These are phyloP conservation scores for Pseudogymnoascus pannorum DNA, from an alignment of 2,329 filamentous ascomycete species.

Conservation along the genomic window DNA sequence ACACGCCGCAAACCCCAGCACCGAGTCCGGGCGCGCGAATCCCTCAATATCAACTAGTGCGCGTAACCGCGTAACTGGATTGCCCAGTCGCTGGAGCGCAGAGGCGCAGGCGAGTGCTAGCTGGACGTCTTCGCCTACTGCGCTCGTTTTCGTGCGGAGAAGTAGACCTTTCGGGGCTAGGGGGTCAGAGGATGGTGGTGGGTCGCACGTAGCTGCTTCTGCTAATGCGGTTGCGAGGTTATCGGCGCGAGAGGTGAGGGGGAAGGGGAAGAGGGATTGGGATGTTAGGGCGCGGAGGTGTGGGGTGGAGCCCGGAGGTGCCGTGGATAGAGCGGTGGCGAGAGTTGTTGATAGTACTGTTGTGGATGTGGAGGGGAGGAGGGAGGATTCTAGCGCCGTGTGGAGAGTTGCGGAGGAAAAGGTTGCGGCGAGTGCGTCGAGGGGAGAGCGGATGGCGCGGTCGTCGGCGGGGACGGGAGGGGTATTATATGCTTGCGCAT, in stretches of 20 bases:
- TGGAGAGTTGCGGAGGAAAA: conserved; percentile 72
- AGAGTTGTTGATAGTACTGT: conserved; percentile 35
- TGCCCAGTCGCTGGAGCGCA: neutral
- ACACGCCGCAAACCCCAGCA: conserved; percentile 53
- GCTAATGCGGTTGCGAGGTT: neutral
- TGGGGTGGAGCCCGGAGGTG: conserved; percentile 71
- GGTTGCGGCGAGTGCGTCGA: conserved; percentile 89
- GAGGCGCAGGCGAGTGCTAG: neutral
- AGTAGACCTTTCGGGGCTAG: conserved; percentile 12
- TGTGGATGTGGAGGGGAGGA: conserved; percentile 34
- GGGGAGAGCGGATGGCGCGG: conserved; percentile 71
- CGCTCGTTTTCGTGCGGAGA: conserved; percentile 32
- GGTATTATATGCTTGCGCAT: conserved; percentile 84
- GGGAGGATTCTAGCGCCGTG: conserved; percentile 55
- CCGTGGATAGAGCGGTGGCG: conserved; percentile 58
- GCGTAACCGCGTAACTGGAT: neutral
- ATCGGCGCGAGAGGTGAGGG: conserved; percentile 33
- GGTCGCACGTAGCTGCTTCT: neutral
- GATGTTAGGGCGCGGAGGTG: conserved; percentile 53
- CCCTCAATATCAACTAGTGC: neutral
- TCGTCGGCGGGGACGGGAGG: conserved; percentile 64
- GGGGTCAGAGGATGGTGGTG: neutral
- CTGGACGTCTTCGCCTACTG: neutral
- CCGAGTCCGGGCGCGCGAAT: conserved; percentile 13
- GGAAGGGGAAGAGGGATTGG: conserved; percentile 42